Evolutionary conservation across 345 rosid genomes (phyloP).

Genomic region (Dimocarpus longan): DNA sequence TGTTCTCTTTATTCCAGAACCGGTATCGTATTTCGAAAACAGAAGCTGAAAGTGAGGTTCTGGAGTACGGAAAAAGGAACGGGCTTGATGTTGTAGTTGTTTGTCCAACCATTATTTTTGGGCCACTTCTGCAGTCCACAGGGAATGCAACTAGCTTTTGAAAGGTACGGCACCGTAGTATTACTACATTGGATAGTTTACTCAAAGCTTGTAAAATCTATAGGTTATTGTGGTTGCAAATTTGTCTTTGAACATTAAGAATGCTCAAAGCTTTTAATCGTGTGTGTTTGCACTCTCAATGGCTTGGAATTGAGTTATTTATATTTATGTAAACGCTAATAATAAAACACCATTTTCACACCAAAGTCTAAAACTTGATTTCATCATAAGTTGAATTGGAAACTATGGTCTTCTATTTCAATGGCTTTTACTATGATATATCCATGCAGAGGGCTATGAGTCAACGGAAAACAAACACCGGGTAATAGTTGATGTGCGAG

Average conservation of each 20-base stretch:
- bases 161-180: slow-evolving; percentile 41
- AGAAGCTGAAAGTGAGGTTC: slow-evolving; percentile 74
- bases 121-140: slow-evolving; percentile 60
- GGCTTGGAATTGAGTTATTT: too few relatives aligned
- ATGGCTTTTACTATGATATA: background rate
- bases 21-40: slow-evolving; percentile 79
- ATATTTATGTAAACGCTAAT: too few relatives aligned
- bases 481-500: slow-evolving; percentile 36
- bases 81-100: slow-evolving; percentile 60
- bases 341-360: too few relatives aligned
- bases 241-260: background rate
- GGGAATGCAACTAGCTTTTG: slow-evolving; percentile 66
- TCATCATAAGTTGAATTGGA: too few relatives aligned
- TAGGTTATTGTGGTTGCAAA: too few relatives aligned
- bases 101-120: slow-evolving; percentile 58
- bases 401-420: background rate
- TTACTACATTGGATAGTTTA: background rate
- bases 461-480: slow-evolving; percentile 36
- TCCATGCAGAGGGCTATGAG: slow-evolving; percentile 43
- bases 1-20: slow-evolving; percentile 41
- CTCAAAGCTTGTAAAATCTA: background rate
- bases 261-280: background rate
- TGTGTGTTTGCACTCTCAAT: too few relatives aligned
- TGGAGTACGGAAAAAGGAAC: slow-evolving; percentile 53
- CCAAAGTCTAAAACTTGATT: too few relatives aligned